These are phyloP conservation scores for Sclerotinia spermophila DNA, from an alignment of 2,329 filamentous ascomycete species.

Conservation along the genomic window DNA sequence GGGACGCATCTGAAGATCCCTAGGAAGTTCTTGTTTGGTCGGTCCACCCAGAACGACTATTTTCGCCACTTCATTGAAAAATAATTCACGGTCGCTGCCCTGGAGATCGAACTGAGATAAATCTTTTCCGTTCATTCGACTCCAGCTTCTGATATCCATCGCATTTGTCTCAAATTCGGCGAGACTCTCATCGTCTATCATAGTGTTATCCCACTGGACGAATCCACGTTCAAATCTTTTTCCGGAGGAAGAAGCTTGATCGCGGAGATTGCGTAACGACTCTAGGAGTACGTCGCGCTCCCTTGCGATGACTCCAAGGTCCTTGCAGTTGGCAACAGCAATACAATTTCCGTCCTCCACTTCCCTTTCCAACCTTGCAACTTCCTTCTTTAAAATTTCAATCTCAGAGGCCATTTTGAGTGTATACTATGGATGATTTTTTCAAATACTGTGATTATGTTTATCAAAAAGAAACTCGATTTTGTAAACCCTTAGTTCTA, in stretches of 20 bases:
- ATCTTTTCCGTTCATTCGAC: rapidly evolving
- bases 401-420: neutral
- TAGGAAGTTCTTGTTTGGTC: neutral
- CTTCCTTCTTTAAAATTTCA: neutral
- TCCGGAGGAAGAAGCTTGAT: neutral
- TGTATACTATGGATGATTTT: neutral
- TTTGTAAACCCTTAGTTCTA: rapidly evolving
- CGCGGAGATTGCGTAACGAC: neutral
- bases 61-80: neutral
- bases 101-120: neutral
- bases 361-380: neutral
- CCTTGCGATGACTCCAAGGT: neutral
- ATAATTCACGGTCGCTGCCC: neutral
- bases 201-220: neutral
- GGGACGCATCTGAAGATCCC: rapidly evolving
- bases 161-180: rapidly evolving
- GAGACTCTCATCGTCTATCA: rapidly evolving
- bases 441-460: neutral
- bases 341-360: too few species aligned
- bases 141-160: neutral
- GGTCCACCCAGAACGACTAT: neutral
- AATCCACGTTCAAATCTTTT: too few species aligned
- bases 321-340: neutral
- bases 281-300: neutral
- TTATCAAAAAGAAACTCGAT: neutral